These are phyloP conservation scores for Epichloe festucae DNA, from an alignment of 2,329 filamentous ascomycete species.

Conservation along the genomic window DNA sequence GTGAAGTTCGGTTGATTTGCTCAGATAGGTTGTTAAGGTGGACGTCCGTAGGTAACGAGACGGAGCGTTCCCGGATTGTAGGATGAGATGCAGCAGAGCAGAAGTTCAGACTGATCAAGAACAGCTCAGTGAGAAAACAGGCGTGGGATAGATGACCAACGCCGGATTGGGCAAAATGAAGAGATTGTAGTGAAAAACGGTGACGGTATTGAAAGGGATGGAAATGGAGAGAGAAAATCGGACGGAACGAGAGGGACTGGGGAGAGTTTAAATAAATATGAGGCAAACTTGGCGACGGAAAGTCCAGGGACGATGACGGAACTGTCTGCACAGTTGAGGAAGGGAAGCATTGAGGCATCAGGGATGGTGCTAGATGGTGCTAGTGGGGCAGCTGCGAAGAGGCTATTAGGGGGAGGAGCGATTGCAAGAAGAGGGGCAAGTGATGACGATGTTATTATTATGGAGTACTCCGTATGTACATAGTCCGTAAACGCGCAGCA, in stretches of 20 bases:
- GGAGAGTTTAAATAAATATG: constrained; percentile 3
- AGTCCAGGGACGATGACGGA: constrained; percentile 3
- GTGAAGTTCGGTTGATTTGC: constrained; percentile 11
- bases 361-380: background rate
- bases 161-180: too few relatives aligned
- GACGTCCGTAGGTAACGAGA: background rate
- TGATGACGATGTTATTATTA: background rate
- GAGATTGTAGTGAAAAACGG: too few relatives aligned
- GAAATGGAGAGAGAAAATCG: background rate
- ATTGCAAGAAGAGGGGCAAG: background rate
- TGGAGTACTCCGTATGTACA: background rate
- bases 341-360: background rate
- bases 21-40: background rate
- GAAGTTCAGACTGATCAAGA: too few relatives aligned
- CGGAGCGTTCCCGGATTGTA: background rate
- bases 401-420: background rate
- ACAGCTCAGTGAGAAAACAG: background rate
- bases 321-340: background rate
- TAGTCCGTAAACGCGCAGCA: background rate
- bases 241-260: background rate
- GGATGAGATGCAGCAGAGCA: background rate
- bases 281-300: background rate
- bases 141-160: background rate
- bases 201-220: background rate
- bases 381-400: background rate